These are phyloP conservation scores for Rubia yunnanensis DNA, from an alignment of 257 asterid species.

Conservation along the genomic window DNA sequence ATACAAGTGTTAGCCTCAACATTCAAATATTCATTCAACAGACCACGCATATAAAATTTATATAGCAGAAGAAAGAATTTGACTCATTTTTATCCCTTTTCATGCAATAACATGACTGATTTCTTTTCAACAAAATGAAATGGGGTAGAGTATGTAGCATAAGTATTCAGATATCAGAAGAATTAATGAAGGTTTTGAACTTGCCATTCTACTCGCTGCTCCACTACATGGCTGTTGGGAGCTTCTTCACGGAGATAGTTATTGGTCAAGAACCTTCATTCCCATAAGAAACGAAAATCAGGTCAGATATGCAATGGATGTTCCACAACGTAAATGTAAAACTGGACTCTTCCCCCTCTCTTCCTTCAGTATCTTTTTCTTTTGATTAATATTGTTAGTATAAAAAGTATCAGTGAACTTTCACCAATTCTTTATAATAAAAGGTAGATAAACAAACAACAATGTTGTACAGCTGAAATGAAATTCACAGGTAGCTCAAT, in stretches of 20 bases:
- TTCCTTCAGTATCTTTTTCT: background rate
- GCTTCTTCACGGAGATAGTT: conserved; percentile 97
- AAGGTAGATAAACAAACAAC: background rate
- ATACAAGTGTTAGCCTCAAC: conserved; percentile 21
- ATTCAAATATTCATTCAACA: background rate
- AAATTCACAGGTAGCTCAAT: background rate
- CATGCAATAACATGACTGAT: background rate
- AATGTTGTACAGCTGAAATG: background rate
- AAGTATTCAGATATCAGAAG: background rate
- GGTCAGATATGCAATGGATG: conserved; percentile 2
- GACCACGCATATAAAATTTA: background rate
- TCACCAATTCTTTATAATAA: background rate
- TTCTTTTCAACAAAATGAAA: background rate
- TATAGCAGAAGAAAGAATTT: background rate
- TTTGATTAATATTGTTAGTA: background rate
- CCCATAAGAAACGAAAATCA: background rate
- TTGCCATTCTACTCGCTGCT: conserved; percentile 97
- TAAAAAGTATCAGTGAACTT: background rate
- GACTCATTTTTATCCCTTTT: background rate
- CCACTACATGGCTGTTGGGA: conserved; percentile 91
- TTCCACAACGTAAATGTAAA: background rate
- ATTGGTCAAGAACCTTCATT: conserved; percentile 86
- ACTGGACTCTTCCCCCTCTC: background rate
- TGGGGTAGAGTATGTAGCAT: background rate
- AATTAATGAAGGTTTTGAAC: conserved; percentile 25